Evolutionary conservation across 805 yeast species (phyloP), one percentile per base, ranked within the genome.

Genomic region (Scheffersomyces ergatensis): DNA sequence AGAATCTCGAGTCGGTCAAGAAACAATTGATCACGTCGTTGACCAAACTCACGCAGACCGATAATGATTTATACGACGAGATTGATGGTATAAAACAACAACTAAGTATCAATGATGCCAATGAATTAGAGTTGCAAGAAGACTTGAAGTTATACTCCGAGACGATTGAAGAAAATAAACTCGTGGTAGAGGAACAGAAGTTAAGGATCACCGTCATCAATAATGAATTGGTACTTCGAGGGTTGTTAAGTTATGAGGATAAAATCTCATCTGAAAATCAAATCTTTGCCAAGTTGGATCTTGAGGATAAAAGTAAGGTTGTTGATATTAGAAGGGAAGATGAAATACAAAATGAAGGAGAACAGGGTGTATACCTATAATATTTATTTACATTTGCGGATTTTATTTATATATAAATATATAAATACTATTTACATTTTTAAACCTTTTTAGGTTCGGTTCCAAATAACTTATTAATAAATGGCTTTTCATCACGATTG

Each of bases 151-250:
- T 84, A 13, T 83, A 76, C 58, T 55, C 50, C 5, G 83, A 78
- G n/a, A 71, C 82, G 8, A 67, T 82, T 14, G 50, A 54, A 7
- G 90, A 83, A 47, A 84, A 84, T 55, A 59, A 65, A 11, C 53
- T 56, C 2, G 85, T 82, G n/a, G 62, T 82, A 17, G 49, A 56
- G 2, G 81, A 76, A 51, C 83, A 82, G 52, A 43, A 55, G 9
- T 63, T 67, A 25, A 61, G 84, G 43, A 53, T 80, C 3, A 62
- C 58, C 2, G 68, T 70, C 0, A 52, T 82, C 15, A 65, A 70
- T 24, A 54, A 62, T 15, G 87, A 83, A 52, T 60, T 80, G 18
- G 46, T 51, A n/a, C 54, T 57, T 39, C 63, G 87, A 41, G 76
- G 62, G 2, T 37, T 55, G 12, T 34, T 32, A 14, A 21, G 33